phyloP scores from a whole-genome alignment of 306 rosid genomes.

The Vigna unguiculata region DNA sequence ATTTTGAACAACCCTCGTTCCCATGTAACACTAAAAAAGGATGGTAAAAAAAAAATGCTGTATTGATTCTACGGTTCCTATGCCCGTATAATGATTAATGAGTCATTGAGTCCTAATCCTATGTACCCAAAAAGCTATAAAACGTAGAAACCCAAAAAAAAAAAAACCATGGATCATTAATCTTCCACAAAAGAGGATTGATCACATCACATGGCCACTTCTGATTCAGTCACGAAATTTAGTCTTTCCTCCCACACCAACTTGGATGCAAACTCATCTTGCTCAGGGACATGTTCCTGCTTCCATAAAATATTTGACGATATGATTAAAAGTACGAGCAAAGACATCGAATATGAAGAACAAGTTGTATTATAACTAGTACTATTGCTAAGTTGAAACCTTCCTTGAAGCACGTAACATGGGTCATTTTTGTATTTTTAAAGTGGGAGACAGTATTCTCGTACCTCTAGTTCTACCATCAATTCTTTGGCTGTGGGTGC shows the following conservation, averaged over 20 bases:
- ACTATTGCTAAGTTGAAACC: not conserved
- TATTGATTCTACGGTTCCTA: slow-evolving; percentile 51
- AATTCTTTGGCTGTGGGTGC: slow-evolving; percentile 91
- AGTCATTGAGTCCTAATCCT: slow-evolving; percentile 35
- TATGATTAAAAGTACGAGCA: not conserved
- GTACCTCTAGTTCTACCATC: slow-evolving; percentile 89
- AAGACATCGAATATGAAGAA: not conserved
- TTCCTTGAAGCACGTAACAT: not conserved
- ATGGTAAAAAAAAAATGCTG: slow-evolving; percentile 22
- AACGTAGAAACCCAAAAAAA: slow-evolving; percentile 39
- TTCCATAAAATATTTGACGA: slow-evolving; percentile 24
- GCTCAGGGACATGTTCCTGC: slow-evolving; percentile 90
- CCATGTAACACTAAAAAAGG: slow-evolving; percentile 11
- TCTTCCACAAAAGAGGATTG: too few species aligned
- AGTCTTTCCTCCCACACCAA: slow-evolving; percentile 95
- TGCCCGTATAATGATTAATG: slow-evolving; percentile 45
- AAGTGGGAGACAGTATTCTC: not conserved
- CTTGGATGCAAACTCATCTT: slow-evolving; percentile 86
- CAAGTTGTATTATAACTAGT: slow-evolving; percentile 22
- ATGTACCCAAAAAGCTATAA: slow-evolving; percentile 56
- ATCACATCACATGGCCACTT: slow-evolving; percentile 77
- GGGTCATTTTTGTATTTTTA: not conserved
- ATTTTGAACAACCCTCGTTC: slow-evolving; percentile 36
- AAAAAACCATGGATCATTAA: slow-evolving; percentile 19
- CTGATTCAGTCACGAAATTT: slow-evolving; percentile 70